Evolutionary conservation across 305 asterid genomes (phyloP).

Genomic region (Solanum chacoense): DNA sequence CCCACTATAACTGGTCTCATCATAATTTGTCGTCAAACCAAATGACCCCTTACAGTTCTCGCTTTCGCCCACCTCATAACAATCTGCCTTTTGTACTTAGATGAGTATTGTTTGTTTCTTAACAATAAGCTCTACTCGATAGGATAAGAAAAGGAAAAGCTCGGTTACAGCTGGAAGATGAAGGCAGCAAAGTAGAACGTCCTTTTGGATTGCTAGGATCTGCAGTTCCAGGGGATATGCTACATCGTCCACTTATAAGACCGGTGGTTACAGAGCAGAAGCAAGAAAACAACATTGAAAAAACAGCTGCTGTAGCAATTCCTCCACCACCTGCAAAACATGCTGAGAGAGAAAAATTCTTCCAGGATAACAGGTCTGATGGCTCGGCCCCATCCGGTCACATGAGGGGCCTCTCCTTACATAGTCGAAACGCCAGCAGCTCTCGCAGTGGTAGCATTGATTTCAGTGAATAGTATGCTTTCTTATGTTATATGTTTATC

Average conservation of each 20-base stretch:
- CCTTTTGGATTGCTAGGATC: slow-evolving; percentile 47
- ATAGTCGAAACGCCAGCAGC: slow-evolving; percentile 63
- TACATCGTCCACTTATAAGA: slow-evolving; percentile 67
- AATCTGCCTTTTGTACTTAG: not conserved
- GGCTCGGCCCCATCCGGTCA: slow-evolving; percentile 42
- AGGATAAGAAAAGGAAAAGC: slow-evolving; percentile 86
- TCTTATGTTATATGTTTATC: not conserved
- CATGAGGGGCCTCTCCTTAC: slow-evolving; percentile 60
- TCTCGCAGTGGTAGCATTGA: slow-evolving; percentile 73
- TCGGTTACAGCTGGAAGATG: slow-evolving; percentile 58
- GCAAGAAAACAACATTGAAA: slow-evolving; percentile 26
- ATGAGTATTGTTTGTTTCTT: not conserved
- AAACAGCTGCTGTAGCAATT: slow-evolving; percentile 36
- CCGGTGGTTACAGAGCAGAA: slow-evolving; percentile 48
- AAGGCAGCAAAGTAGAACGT: slow-evolving; percentile 34
- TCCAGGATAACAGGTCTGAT: slow-evolving; percentile 63
- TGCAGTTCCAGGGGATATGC: slow-evolving; percentile 49
- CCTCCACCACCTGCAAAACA: slow-evolving; percentile 96
- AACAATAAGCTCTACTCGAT: not conserved
- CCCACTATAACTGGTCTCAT: not conserved
- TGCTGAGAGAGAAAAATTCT: slow-evolving; percentile 78
- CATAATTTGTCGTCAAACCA: not conserved
- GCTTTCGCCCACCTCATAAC: not conserved
- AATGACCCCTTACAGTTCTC: not conserved
- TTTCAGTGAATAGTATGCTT: slow-evolving; percentile 41